Evolutionary conservation across 1,284 basidiomycete species (phyloP).

Genomic region (Trametes sp.): DNA sequence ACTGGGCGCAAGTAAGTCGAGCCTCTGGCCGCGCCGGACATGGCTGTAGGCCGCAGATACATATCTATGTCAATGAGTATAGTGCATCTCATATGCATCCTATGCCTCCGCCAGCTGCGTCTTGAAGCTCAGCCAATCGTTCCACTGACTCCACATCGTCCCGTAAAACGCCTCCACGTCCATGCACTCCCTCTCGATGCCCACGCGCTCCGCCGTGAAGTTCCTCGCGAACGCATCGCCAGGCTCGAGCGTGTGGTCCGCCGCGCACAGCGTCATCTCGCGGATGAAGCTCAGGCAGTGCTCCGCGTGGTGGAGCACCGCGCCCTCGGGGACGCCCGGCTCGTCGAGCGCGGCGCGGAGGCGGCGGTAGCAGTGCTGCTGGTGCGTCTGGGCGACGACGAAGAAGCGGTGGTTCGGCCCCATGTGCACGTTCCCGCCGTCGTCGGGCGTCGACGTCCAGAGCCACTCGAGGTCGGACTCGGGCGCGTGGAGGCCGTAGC

Average conservation of each 20-base stretch:
- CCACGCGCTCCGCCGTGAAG: slow-evolving; percentile 18
- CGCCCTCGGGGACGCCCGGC: slow-evolving; percentile 13
- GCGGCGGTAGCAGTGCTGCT: slow-evolving; percentile 36
- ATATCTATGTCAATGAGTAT: too few species aligned
- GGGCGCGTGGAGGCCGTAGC: slow-evolving; percentile 18
- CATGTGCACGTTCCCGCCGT: slow-evolving; percentile 34
- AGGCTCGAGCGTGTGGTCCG: slow-evolving; percentile 46
- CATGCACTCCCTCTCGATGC: slow-evolving; percentile 23
- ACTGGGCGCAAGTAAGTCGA: too few species aligned
- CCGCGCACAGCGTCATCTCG: slow-evolving; percentile 44
- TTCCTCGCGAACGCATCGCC: slow-evolving; percentile 29
- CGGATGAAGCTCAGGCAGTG: slow-evolving; percentile 39
- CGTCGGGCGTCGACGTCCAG: slow-evolving; percentile 24
- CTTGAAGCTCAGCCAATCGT: slow-evolving; percentile 25
- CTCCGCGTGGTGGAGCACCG: slow-evolving; percentile 20
- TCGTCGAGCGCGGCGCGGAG: slow-evolving; percentile 29
- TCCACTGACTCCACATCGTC: slow-evolving; percentile 30
- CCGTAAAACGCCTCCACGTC: slow-evolving; percentile 27
- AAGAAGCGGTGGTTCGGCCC: slow-evolving; percentile 35
- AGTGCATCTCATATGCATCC: too few species aligned
- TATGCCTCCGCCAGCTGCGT: not conserved
- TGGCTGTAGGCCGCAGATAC: too few species aligned
- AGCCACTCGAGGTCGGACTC: slow-evolving; percentile 30
- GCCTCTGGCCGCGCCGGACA: too few species aligned
- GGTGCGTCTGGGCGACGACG: slow-evolving; percentile 33